Conservation (phyloP, 1,284 basidiomycete species). For the Irpex rosettiformis region DNA sequence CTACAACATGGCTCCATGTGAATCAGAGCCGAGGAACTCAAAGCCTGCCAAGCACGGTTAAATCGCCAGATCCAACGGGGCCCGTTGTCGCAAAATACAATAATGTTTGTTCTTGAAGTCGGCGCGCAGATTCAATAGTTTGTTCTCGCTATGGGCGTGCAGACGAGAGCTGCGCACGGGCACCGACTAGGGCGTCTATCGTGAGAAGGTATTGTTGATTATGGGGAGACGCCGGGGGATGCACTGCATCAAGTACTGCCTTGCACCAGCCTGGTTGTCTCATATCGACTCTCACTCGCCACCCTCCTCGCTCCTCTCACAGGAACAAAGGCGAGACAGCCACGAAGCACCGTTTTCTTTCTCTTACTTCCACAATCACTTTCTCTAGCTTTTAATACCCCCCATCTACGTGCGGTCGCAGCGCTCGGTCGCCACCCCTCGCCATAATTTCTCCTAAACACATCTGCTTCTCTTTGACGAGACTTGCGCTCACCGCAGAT, state of each 20-base stretch:
- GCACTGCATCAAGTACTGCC: slow-evolving; percentile 1
- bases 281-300: not conserved
- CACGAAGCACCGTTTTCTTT: not conserved
- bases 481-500: not conserved
- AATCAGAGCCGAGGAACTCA: not conserved
- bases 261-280: not conserved
- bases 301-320: not conserved
- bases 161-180: not conserved
- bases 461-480: not conserved
- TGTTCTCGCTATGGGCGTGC: not conserved
- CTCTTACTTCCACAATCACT: not conserved
- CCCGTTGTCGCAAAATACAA: not conserved
- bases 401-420: not conserved
- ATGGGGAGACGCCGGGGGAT: not conserved
- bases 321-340: not conserved
- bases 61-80: no score
- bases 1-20: not conserved
- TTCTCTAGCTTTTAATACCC: not conserved
- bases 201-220: not conserved
- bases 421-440: not conserved
- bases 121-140: not conserved
- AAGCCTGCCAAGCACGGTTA: no score
- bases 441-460: not conserved
- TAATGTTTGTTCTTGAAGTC: no score
- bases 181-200: not conserved